Conservation (phyloP, 306 rosid species). For the Arachis hypogaea region DNA sequence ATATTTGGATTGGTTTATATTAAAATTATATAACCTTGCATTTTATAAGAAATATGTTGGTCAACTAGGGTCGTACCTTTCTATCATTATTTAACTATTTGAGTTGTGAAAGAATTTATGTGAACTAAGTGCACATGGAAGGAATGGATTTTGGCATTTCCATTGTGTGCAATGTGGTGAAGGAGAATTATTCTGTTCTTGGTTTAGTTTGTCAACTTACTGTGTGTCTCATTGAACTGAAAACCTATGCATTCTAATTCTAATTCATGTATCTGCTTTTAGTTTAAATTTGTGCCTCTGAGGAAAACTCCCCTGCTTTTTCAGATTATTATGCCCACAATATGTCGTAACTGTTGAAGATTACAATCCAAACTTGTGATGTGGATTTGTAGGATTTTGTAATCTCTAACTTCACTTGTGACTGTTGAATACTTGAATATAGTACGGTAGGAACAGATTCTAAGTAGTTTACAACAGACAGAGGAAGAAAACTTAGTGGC, state of each 20-base stretch:
- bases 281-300: not conserved
- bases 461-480: no score
- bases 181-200: not conserved
- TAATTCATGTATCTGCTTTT: constrained; percentile 12
- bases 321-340: not conserved
- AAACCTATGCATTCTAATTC: not conserved
- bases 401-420: not conserved
- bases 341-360: not conserved
- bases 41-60: not conserved
- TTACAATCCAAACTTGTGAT: not conserved
- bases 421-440: not conserved
- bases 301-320: not conserved
- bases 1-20: not conserved
- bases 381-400: not conserved
- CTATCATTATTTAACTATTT: not conserved
- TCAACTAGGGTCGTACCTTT: not conserved
- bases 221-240: constrained; percentile 5
- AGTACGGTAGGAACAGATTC: not conserved
- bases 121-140: not conserved
- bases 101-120: not conserved
- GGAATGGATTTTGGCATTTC: constrained; percentile 17
- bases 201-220: constrained; percentile 9
- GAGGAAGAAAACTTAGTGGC: no score
- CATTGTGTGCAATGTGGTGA: not conserved
- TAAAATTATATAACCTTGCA: not conserved